phyloP scores from a whole-genome alignment of 2,329 filamentous ascomycete species.

The Elsinoe batatas region DNA sequence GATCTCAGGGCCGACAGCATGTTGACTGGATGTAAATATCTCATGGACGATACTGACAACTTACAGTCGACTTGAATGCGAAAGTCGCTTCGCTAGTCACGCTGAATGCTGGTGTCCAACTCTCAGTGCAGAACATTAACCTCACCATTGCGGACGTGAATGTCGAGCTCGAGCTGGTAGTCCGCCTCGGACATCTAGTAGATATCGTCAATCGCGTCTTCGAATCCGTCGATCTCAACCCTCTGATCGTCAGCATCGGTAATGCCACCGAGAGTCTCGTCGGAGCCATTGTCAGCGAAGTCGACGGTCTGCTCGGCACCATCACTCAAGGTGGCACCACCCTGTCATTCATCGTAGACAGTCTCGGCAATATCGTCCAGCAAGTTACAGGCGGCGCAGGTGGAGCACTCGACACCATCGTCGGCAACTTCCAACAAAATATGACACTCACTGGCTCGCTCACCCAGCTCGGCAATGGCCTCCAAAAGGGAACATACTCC shows the following conservation, averaged over 20 bases:
- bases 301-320: conserved; percentile 50
- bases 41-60: background rate
- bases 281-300: conserved; percentile 45
- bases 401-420: conserved; percentile 34
- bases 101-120: conserved; percentile 41
- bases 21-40: background rate
- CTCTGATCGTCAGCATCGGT: conserved; percentile 38
- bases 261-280: conserved; percentile 32
- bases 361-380: conserved; percentile 54
- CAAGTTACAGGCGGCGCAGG: conserved; percentile 40
- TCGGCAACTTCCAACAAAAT: conserved; percentile 49
- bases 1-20: conserved; percentile 44
- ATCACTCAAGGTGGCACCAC: conserved; percentile 43
- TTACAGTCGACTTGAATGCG: conserved; percentile 46
- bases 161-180: conserved; percentile 49
- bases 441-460: conserved; percentile 42
- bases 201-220: conserved; percentile 53
- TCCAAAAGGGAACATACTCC: conserved; percentile 43
- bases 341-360: conserved; percentile 45
- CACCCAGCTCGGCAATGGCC: conserved; percentile 26
- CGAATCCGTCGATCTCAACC: conserved; percentile 50
- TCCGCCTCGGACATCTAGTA: conserved; percentile 50
- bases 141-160: conserved; percentile 53
- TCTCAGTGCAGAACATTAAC: conserved; percentile 44
- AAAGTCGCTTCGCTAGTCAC: conserved; percentile 49